phyloP scores from a whole-genome alignment of 495 filamentous ascomycete genomes.

The Bacidia gigantensis region DNA sequence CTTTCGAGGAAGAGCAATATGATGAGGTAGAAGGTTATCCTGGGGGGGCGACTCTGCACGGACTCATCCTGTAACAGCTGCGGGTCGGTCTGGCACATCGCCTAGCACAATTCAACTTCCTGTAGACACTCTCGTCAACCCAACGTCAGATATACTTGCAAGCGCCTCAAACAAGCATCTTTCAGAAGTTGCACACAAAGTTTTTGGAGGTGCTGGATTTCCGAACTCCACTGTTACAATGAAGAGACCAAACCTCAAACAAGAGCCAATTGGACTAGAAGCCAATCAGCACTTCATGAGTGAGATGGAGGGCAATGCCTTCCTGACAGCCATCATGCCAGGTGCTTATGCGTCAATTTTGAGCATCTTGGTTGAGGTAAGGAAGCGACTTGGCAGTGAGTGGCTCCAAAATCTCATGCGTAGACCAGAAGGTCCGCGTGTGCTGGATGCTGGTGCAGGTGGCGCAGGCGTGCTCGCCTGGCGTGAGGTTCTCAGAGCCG shows the following conservation, averaged over 20 bases:
- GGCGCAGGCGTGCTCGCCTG: constrained; percentile 78
- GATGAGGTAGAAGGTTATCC: constrained; percentile 6
- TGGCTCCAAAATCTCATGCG: constrained; percentile 62
- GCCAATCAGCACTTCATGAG: constrained; percentile 59
- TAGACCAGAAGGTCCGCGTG: constrained; percentile 54
- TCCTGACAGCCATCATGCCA: constrained; percentile 64
- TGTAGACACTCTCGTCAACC: constrained; percentile 46
- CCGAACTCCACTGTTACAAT: constrained; percentile 55
- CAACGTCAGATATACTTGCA: constrained; percentile 50
- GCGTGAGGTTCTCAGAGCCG: constrained; percentile 66
- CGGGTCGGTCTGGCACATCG: constrained; percentile 49
- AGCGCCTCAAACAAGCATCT: constrained; percentile 61
- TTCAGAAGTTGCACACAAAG: constrained; percentile 45
- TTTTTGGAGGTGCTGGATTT: constrained; percentile 61
- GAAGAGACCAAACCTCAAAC: constrained; percentile 36
- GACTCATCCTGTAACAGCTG: constrained; percentile 50
- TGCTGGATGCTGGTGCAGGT: constrained; percentile 75
- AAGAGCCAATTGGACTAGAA: constrained; percentile 55
- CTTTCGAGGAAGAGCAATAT: neutral
- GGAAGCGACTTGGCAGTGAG: constrained; percentile 65
- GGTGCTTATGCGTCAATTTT: constrained; percentile 61
- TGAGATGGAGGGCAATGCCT: constrained; percentile 80
- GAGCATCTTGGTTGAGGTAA: constrained; percentile 65
- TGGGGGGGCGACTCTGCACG: constrained; percentile 25
- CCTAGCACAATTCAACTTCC: constrained; percentile 64